Evolutionary conservation across 768 basidiomycete genomes (phyloP).

Genomic region (Leccinum sublutescens): DNA sequence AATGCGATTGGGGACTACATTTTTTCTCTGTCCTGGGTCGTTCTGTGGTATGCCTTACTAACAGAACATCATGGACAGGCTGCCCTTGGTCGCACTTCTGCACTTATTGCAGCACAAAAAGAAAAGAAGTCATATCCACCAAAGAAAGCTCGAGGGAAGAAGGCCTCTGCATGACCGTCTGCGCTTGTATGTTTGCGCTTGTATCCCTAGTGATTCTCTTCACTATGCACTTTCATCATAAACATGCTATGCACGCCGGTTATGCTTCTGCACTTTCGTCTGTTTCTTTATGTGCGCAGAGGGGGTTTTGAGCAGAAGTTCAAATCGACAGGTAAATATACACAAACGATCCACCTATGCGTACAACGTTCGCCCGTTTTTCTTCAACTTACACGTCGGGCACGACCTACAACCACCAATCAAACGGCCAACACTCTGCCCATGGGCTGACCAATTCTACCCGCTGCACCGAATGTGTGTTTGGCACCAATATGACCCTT

Average conservation of each 20-base stretch:
- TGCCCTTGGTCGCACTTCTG: slow-evolving; percentile 73
- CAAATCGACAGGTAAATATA: slow-evolving; percentile 20
- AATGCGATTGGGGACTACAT: slow-evolving; percentile 31
- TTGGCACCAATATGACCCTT: slow-evolving; percentile 36
- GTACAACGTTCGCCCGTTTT: slow-evolving; percentile 4
- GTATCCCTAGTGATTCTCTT: slow-evolving; percentile 25
- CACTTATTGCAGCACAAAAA: slow-evolving; percentile 65
- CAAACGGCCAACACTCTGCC: slow-evolving; percentile 42
- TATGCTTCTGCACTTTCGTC: slow-evolving; percentile 1
- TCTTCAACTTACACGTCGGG: background rate
- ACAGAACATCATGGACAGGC: slow-evolving; percentile 45
- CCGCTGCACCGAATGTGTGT: slow-evolving; percentile 42
- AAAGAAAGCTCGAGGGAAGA: slow-evolving; percentile 75
- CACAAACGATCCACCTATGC: slow-evolving; percentile 8
- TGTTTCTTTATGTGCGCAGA: background rate
- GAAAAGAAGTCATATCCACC: slow-evolving; percentile 65
- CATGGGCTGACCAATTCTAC: slow-evolving; percentile 58
- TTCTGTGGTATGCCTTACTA: slow-evolving; percentile 50
- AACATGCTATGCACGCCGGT: slow-evolving; percentile 10
- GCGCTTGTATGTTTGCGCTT: slow-evolving; percentile 25
- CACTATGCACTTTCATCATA: slow-evolving; percentile 23
- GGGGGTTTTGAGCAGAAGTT: slow-evolving; percentile 2
- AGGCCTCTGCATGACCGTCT: slow-evolving; percentile 34
- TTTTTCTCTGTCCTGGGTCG: slow-evolving; percentile 2
- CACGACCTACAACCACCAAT: background rate